Conservation (phyloP, 768 basidiomycete species). For the Tricholoma sp. region DNA sequence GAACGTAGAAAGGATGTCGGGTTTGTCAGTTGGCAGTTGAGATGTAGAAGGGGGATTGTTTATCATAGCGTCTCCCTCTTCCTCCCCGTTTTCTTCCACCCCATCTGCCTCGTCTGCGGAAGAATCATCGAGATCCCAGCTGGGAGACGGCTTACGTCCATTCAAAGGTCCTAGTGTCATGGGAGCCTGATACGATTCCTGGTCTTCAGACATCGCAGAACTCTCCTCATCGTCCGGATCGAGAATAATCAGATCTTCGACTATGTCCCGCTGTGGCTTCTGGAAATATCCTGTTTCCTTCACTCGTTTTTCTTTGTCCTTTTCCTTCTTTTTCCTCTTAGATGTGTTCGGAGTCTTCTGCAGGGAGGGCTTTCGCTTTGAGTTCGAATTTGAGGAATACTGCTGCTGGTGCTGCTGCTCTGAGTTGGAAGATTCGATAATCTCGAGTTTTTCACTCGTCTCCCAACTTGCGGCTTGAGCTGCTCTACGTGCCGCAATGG, state of each 20-base stretch:
- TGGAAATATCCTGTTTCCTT: constrained; percentile 28
- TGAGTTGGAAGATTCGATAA: constrained; percentile 8
- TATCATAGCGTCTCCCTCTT: neutral
- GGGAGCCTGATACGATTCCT: constrained; percentile 13
- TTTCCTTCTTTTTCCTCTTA: constrained; percentile 18
- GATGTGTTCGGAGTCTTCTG: constrained; percentile 12
- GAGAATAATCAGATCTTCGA: constrained; percentile 33
- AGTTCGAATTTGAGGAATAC: constrained; percentile 19
- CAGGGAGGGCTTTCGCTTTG: constrained; percentile 42
- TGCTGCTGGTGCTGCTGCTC: neutral
- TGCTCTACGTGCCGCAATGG: constrained; percentile 68
- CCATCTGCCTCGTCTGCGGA: constrained; percentile 43
- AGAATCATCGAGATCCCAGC: constrained; percentile 41
- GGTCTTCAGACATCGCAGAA: neutral
- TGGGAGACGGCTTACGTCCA: constrained; percentile 56
- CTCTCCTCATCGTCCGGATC: constrained; percentile 32
- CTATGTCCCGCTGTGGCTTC: constrained; percentile 17
- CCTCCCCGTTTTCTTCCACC: constrained; percentile 7
- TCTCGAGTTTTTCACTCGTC: constrained; percentile 6
- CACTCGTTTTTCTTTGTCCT: constrained; percentile 17
- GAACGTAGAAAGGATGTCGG: constrained; percentile 43
- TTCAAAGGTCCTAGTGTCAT: constrained; percentile 11
- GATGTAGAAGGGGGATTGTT: constrained; percentile 13
- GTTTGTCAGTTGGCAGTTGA: constrained; percentile 5
- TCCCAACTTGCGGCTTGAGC: constrained; percentile 31